Evolutionary conservation across 352 stramenopile genomes (phyloP).

Genomic region (Discostella stelligera): DNA sequence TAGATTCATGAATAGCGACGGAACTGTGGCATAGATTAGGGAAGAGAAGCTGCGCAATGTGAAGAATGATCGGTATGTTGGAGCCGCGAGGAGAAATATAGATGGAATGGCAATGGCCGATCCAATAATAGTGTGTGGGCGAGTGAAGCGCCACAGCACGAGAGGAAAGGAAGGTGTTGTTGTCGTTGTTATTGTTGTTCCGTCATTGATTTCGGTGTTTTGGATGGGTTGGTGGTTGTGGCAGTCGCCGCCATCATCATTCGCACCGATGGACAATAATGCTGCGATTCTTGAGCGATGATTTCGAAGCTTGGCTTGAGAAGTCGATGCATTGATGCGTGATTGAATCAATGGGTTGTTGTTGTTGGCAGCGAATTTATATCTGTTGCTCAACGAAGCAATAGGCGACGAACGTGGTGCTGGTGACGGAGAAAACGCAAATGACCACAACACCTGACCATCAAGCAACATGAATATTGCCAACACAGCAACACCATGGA

Average conservation of each 20-base stretch:
- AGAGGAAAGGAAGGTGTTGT: conserved; percentile 52
- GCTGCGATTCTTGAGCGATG: background rate
- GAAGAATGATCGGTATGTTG: conserved; percentile 60
- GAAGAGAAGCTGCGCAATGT: conserved; percentile 42
- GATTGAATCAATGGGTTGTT: too few relatives aligned
- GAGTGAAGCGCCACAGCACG: conserved; percentile 81
- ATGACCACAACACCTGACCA: background rate
- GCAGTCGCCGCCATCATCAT: background rate
- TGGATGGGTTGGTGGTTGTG: background rate
- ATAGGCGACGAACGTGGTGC: background rate
- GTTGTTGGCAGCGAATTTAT: background rate
- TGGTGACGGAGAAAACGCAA: background rate
- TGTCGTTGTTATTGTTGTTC: background rate
- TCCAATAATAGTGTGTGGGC: conserved; percentile 87
- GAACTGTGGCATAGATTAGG: conserved; percentile 79
- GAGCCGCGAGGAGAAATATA: conserved; percentile 80
- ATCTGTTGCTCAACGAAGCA: background rate
- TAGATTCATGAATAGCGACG: conserved; percentile 85
- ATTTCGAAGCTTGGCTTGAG: background rate
- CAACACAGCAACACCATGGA: background rate
- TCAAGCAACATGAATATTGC: background rate
- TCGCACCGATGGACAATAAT: conserved; percentile 1
- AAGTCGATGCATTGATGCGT: background rate
- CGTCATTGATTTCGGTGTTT: background rate
- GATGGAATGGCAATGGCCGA: conserved; percentile 84